Evolutionary conservation across 2,329 filamentous ascomycete genomes (phyloP), one percentile per base, ranked within the genome.

Genomic region (Exophiala mesophila): DNA sequence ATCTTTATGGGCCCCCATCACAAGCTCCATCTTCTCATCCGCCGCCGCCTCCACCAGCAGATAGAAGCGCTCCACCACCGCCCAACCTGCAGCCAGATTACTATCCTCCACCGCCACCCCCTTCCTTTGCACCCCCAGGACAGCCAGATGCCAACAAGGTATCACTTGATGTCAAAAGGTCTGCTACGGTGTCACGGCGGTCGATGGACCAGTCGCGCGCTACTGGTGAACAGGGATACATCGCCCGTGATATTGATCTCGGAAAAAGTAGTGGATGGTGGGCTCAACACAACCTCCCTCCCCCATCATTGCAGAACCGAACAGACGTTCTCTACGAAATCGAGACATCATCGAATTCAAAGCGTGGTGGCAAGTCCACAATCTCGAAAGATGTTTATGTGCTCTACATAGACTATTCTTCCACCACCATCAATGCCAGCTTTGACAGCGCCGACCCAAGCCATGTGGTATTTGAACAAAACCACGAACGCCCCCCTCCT

Each of bases 391-490:
- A 89, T 46, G 74, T 96, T 30, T 92, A 84, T 55, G 72, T 97
- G n/a, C 69, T 98, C 6, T 98, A 87, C 69, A 82, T 88, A 57
- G 92, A 98, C 66, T 98, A 98, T 64, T 96, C 89, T 13, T 92
- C 97, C 62, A 97, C 90, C 0, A 74, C 94, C 51, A 77, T 98
- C 57, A 88, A 83, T 0, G 85, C 82, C 13, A 81, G 76, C 37
- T 97, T 84, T 62, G 85, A 95, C 61, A 71, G 82, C 1, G 77
- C 80, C 39, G 81, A 94, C 59, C 76, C 84, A 3, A 71, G 77
- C 2, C 82, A 90, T 57, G 83, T 82, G 8, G 71, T 78, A 23
- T 65, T 97, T 5, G 85, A 94, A 57, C 92, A 98, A 64, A 80
- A 82, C 32, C 90, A 97, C 57, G 86, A 96, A 58, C 71, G 79